Conservation (phyloP, 768 basidiomycete species). For the Royoungia palumana region DNA sequence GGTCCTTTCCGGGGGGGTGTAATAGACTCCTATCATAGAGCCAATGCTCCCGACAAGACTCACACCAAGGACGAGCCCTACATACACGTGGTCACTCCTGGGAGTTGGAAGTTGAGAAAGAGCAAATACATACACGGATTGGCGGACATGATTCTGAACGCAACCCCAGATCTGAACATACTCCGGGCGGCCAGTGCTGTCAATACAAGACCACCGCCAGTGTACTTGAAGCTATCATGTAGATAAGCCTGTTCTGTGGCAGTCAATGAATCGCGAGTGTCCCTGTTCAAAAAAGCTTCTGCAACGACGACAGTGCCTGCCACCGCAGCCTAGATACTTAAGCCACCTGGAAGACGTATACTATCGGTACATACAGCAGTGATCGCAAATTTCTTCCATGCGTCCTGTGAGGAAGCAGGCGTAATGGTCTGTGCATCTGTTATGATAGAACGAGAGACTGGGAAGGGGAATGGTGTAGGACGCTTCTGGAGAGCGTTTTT, state of each 20-base stretch:
- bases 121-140: conserved; percentile 62
- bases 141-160: conserved; percentile 73
- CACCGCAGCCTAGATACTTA: conserved; percentile 54
- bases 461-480: conserved; percentile 20
- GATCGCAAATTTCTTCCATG: conserved; percentile 50
- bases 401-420: conserved; percentile 37
- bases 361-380: conserved; percentile 44
- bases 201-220: conserved; percentile 72
- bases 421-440: conserved; percentile 43
- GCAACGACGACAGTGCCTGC: conserved; percentile 65
- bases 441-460: conserved; percentile 44
- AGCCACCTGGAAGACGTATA: neutral
- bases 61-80: conserved; percentile 79
- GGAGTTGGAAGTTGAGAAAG: neutral
- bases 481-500: conserved; percentile 31
- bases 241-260: conserved; percentile 63
- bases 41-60: conserved; percentile 79
- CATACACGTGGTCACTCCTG: neutral
- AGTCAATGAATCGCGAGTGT: conserved; percentile 68
- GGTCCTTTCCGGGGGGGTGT: conserved; percentile 73
- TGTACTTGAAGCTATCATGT: conserved; percentile 79
- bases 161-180: conserved; percentile 65
- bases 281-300: conserved; percentile 69
- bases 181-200: conserved; percentile 79
- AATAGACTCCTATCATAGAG: conserved; percentile 79